Evolutionary conservation across 805 yeast genomes (phyloP), one percentile per base, ranked within the genome.

Genomic region (Scheffersomyces stipitis): DNA sequence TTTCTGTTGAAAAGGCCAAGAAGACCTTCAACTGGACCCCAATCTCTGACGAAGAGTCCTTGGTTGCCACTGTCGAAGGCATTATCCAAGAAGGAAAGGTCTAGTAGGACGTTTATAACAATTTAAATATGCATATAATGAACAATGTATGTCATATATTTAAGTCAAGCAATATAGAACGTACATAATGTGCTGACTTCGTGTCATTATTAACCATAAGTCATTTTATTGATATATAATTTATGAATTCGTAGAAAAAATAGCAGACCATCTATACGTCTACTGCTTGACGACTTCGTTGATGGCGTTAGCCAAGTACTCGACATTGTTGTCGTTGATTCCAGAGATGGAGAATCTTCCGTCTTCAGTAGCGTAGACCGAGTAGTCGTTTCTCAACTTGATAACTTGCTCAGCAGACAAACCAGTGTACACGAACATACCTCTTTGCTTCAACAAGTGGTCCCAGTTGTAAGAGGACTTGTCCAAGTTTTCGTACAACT

Each of bases 351-450:
- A 84, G 59, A 91, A 80, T 58, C 99, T 81, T 26, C 98, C 98
- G 61, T 89, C 93, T 44, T 80, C 75, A 18, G 96, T 88, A 51
- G 93, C 78, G 62, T 91, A 91, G 27, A 91, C 83, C 13, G 86
- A 80, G 64, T 69, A 82, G 60, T 86, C 80, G 34, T 75, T 70
- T 58, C 85, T 83, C 54, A 91, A 73, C 44, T 71, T 65, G 40
- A 78, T 71, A 33, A 87, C 91, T 66, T 89, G 95, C 33, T 76
- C 79, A 30, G 78, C 69, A 22, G 64, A 58, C 44, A 91, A 74
- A 5, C 96, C 96, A 24, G 97, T 90, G 71, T 76, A 91, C 53
- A 91, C 86, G 67, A 91, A 91, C 98, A 91, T 91, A 52, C 99
- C 99, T 60, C 91, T 84, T 65, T 91, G 98, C 56, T 81, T 76